Evolutionary conservation across 306 rosid genomes (phyloP).

Genomic region (Echinosophora koreensis): DNA sequence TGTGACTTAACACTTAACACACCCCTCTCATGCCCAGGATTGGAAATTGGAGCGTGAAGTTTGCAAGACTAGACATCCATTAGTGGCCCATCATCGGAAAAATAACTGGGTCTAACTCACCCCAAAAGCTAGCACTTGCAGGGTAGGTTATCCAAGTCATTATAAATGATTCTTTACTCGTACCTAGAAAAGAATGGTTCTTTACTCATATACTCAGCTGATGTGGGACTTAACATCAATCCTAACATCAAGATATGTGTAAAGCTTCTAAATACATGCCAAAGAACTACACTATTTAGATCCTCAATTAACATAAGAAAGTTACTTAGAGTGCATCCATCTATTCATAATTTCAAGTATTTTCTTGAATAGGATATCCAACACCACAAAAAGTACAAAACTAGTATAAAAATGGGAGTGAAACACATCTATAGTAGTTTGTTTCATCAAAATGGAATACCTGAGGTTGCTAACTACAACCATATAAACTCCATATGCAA

Average conservation of each 20-base stretch:
- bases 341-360: conserved; percentile 12
- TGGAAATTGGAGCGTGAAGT: too few relatives aligned
- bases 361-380: conserved; percentile 37
- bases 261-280: background rate
- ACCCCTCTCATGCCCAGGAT: too few relatives aligned
- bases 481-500: conserved; percentile 87
- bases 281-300: background rate
- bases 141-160: too few relatives aligned
- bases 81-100: too few relatives aligned
- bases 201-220: too few relatives aligned
- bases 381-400: background rate
- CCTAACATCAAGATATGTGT: background rate
- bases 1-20: too few relatives aligned
- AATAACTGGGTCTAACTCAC: too few relatives aligned
- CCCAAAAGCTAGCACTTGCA: too few relatives aligned
- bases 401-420: background rate
- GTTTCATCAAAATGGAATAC: conserved; percentile 51
- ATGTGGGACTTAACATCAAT: too few relatives aligned
- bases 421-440: background rate
- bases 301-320: background rate
- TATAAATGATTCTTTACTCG: too few relatives aligned
- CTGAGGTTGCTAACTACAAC: conserved; percentile 87
- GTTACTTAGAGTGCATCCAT: conserved; percentile 11
- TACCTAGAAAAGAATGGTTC: too few relatives aligned
- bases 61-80: too few relatives aligned